Evolutionary conservation across 1,139 yeast species (phyloP).

Genomic region (Geotrichum fermentans): DNA sequence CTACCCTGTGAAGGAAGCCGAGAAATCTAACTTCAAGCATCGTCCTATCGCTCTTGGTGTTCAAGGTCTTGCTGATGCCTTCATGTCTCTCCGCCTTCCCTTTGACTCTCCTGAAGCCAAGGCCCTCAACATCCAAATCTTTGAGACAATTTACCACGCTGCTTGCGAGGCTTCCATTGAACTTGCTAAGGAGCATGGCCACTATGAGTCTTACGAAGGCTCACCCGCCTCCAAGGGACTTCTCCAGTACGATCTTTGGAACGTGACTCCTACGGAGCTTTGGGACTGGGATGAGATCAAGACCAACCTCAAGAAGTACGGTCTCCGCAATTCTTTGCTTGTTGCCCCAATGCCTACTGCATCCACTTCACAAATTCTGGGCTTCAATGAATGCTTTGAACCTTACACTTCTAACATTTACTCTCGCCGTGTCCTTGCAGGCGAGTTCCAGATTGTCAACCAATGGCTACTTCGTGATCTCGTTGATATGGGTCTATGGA

Average conservation of each 20-base stretch:
- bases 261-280: slow-evolving; percentile 61
- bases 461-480: slow-evolving; percentile 76
- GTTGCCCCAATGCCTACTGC: slow-evolving; percentile 97
- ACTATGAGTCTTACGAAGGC: slow-evolving; percentile 64
- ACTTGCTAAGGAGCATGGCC: slow-evolving; percentile 60
- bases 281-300: slow-evolving; percentile 76
- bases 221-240: slow-evolving; percentile 81
- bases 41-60: slow-evolving; percentile 89
- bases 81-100: slow-evolving; percentile 68
- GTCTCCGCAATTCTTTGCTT: slow-evolving; percentile 73
- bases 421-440: slow-evolving; percentile 80
- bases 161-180: slow-evolving; percentile 78
- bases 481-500: slow-evolving; percentile 81
- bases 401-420: slow-evolving; percentile 87
- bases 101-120: slow-evolving; percentile 74
- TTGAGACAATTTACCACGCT: slow-evolving; percentile 86
- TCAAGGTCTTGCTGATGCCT: slow-evolving; percentile 86
- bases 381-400: slow-evolving; percentile 86
- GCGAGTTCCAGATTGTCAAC: slow-evolving; percentile 85
- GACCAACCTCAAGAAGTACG: slow-evolving; percentile 53
- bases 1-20: slow-evolving; percentile 73
- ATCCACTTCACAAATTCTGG: slow-evolving; percentile 84
- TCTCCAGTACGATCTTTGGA: slow-evolving; percentile 79
- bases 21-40: slow-evolving; percentile 63
- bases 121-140: slow-evolving; percentile 67